These are phyloP conservation scores for Saturnispora gosingensis DNA, from an alignment of 805 yeast genomes.

Conservation along the genomic window DNA sequence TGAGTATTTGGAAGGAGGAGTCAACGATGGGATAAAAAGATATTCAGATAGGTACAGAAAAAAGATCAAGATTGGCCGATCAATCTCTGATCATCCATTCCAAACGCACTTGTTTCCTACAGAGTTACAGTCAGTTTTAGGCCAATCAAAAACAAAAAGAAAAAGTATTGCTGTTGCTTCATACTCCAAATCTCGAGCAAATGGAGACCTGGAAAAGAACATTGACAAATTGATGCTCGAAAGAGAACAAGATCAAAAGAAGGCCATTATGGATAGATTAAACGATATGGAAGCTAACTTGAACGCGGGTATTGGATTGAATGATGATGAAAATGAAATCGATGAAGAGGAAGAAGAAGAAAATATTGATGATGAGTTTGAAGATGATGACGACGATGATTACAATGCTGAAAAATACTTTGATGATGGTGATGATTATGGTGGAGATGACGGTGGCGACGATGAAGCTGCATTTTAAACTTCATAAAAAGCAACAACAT, in stretches of 20 bases:
- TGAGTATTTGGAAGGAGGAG: conserved; percentile 31
- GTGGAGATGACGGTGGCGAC: conserved; percentile 47
- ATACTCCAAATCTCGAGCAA: conserved; percentile 30
- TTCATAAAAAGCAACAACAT: background rate
- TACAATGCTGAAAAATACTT: conserved; percentile 74
- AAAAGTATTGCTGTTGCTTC: conserved; percentile 35
- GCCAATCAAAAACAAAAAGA: conserved; percentile 32
- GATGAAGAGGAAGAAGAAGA: conserved; percentile 41
- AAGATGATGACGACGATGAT: conserved; percentile 69
- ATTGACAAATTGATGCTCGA: conserved; percentile 21
- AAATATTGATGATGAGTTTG: conserved; percentile 60
- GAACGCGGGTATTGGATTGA: conserved; percentile 23
- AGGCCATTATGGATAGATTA: conserved; percentile 24
- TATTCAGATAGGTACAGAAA: conserved; percentile 75
- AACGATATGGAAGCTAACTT: conserved; percentile 27
- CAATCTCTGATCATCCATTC: conserved; percentile 74
- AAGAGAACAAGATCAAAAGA: conserved; percentile 24
- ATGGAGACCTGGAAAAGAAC: conserved; percentile 22
- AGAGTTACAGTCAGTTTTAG: conserved; percentile 64
- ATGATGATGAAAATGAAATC: conserved; percentile 37
- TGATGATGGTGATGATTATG: conserved; percentile 61
- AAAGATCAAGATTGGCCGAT: conserved; percentile 58
- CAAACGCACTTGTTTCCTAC: conserved; percentile 61
- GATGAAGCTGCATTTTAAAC: conserved; percentile 60
- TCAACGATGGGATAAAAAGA: conserved; percentile 66